These are phyloP conservation scores for Babesia microti DNA, from an alignment of 169 alveolate species.

Conservation along the genomic window DNA sequence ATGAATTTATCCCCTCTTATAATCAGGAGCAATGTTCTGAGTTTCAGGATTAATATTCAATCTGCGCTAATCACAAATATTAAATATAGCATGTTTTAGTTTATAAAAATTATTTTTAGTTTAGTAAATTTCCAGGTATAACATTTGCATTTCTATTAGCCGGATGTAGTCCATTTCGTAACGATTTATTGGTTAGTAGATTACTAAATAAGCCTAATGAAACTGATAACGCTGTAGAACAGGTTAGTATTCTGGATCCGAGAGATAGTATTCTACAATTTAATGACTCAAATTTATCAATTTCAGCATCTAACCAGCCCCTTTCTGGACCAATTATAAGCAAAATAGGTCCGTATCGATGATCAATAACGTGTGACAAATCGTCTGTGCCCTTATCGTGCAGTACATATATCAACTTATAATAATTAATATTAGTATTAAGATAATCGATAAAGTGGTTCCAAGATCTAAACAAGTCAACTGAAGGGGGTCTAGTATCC, in stretches of 20 bases:
- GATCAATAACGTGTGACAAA: constrained; percentile 12
- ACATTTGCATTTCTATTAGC: constrained; percentile 16
- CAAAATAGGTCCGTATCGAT: constrained; percentile 42
- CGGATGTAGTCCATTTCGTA: constrained; percentile 24
- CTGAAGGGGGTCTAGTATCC: constrained; percentile 23
- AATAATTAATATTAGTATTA: neutral
- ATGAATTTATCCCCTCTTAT: neutral
- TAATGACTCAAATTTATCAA: constrained; percentile 13
- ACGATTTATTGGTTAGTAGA: constrained; percentile 16
- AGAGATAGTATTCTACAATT: constrained; percentile 22
- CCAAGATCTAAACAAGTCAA: constrained; percentile 16
- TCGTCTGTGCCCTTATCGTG: constrained; percentile 28
- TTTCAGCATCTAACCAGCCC: constrained; percentile 56
- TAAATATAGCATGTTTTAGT: no score
- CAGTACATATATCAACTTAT: constrained; percentile 33
- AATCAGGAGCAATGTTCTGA: no score
- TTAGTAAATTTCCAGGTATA: no score
- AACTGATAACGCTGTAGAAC: constrained; percentile 38
- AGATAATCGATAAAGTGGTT: constrained; percentile 19
- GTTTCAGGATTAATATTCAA: no score
- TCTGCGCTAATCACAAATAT: no score
- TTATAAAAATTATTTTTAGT: no score
- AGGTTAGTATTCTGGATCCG: constrained; percentile 31
- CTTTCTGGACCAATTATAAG: constrained; percentile 68
- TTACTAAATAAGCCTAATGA: constrained; percentile 19